phyloP scores from a whole-genome alignment of 2,329 filamentous ascomycete genomes.

The Pestalotiopsis sp. region DNA sequence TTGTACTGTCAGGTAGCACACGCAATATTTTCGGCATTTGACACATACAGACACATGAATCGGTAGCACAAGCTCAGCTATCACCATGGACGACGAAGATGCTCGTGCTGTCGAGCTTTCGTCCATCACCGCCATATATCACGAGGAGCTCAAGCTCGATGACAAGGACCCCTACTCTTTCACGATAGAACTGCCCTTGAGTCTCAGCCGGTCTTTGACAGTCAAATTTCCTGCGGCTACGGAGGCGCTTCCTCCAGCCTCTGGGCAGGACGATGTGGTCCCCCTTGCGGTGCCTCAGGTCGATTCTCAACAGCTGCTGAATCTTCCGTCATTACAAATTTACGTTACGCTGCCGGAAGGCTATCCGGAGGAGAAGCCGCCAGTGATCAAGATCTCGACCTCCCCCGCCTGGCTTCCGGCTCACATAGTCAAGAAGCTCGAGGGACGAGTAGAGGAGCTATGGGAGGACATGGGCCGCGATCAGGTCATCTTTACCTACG shows the following conservation, averaged over 20 bases:
- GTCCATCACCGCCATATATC: conserved; percentile 66
- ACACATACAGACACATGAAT: conserved; percentile 11
- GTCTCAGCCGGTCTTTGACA: conserved; percentile 55
- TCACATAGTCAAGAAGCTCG: conserved; percentile 49
- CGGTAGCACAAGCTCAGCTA: conserved; percentile 27
- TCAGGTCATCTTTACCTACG: conserved; percentile 63
- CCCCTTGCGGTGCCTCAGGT: conserved; percentile 17
- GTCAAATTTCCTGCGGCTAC: conserved; percentile 58
- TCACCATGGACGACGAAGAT: conserved; percentile 44
- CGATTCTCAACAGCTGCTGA: conserved; percentile 53
- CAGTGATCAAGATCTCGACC: conserved; percentile 53
- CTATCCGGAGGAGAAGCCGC: conserved; percentile 59
- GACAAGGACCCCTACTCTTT: conserved; percentile 49
- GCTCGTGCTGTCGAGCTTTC: conserved; percentile 62
- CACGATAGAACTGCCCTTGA: conserved; percentile 60
- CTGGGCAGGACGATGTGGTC: conserved; percentile 15
- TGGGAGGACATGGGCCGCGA: conserved; percentile 67
- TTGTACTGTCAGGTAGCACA: neutral
- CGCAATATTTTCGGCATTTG: neutral
- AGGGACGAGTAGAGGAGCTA: conserved; percentile 51
- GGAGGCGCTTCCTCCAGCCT: conserved; percentile 31
- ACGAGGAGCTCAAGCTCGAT: conserved; percentile 56
- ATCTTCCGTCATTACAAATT: conserved; percentile 61
- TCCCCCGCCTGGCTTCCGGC: conserved; percentile 59
- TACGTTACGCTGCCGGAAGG: conserved; percentile 56